Conservation (phyloP, 1,284 basidiomycete genomes). For the Afroboletus lepidellus region DNA sequence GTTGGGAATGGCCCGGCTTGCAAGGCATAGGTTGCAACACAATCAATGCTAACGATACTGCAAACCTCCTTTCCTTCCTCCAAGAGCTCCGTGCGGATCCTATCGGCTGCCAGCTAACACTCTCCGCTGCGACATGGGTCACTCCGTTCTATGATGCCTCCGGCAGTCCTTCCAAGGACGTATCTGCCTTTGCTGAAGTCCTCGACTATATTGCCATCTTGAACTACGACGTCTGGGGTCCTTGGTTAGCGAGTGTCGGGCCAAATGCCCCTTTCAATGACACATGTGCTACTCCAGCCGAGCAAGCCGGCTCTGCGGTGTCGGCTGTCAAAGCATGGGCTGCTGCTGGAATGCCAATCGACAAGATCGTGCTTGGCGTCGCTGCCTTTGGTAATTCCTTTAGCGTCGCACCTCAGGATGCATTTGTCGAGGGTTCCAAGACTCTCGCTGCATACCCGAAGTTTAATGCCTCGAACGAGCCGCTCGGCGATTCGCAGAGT, state of each 20-base stretch:
- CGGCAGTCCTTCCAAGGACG: background rate
- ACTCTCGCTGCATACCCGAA: background rate
- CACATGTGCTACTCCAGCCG: background rate
- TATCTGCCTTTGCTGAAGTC: background rate
- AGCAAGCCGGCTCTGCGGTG: background rate
- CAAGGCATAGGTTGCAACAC: conserved; percentile 47
- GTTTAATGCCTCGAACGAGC: background rate
- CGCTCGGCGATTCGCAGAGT: background rate
- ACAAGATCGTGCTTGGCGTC: background rate
- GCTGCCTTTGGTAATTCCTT: background rate
- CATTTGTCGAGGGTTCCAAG: background rate
- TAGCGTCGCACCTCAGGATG: background rate
- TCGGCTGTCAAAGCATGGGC: background rate
- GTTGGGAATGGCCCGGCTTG: conserved; percentile 55
- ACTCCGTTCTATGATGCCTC: background rate
- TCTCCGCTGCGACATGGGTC: background rate
- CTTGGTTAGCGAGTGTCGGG: background rate
- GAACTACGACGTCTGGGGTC: background rate
- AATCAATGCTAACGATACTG: conserved; percentile 43
- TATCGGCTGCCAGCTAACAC: background rate
- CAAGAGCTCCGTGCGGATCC: background rate
- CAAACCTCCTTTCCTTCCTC: conserved; percentile 44
- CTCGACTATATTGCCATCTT: background rate
- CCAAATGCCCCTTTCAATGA: background rate
- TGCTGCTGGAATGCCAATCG: background rate